phyloP scores from a whole-genome alignment of 2,329 filamentous ascomycete genomes.

The Sclerotinia sclerotiorum region DNA sequence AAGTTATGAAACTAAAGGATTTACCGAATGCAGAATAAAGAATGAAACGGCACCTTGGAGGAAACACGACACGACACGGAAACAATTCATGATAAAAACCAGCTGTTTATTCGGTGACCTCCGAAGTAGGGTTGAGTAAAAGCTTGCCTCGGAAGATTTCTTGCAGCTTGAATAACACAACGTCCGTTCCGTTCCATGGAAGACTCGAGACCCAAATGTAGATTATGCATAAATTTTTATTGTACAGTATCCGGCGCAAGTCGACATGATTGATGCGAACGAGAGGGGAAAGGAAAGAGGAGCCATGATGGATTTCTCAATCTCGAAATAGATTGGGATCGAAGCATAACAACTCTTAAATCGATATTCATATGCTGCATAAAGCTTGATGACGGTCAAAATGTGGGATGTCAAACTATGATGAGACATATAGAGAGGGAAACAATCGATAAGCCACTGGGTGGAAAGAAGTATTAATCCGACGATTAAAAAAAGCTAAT shows the following conservation, averaged over 20 bases:
- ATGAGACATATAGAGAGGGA: constrained; percentile 3
- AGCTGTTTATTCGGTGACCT: constrained; percentile 15
- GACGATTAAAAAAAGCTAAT: background rate
- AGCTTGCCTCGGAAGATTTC: constrained; percentile 2
- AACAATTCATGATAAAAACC: background rate
- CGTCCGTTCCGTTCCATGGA: constrained; percentile 17
- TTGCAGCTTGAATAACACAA: constrained; percentile 14
- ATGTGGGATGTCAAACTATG: constrained; percentile 8
- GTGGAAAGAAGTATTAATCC: background rate
- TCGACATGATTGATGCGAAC: constrained; percentile 1
- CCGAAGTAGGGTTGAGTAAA: background rate
- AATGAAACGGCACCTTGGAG: background rate
- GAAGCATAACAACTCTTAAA: background rate
- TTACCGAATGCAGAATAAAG: background rate
- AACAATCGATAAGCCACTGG: background rate
- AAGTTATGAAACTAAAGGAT: background rate
- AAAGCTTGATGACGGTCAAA: background rate
- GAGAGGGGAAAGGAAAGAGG: background rate
- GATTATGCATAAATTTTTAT: constrained; percentile 14
- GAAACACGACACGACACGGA: background rate
- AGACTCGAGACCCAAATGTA: constrained; percentile 5
- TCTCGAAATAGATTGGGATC: background rate
- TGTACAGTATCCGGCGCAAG: constrained; percentile 2
- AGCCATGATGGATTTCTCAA: background rate
- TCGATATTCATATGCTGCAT: background rate